Conservation (phyloP, 2,329 filamentous ascomycete species). For the Pseudodiploospora longispora region DNA sequence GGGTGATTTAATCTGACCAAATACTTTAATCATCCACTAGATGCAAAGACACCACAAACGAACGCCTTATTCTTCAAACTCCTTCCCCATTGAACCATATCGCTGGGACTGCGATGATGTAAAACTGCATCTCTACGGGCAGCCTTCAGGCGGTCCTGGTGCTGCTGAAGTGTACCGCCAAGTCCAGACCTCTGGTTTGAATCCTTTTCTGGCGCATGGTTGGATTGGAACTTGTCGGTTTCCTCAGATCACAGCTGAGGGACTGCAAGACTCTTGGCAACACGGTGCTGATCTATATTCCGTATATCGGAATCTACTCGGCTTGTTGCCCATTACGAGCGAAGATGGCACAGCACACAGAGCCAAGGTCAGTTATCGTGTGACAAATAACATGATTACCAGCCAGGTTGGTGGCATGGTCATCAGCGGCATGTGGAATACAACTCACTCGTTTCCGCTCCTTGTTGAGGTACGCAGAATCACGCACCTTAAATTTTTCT, state of each 20-base stretch:
- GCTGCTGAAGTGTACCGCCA: conserved; percentile 57
- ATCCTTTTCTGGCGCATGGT: conserved; percentile 58
- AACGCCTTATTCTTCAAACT: conserved; percentile 70
- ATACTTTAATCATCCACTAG: conserved; percentile 21
- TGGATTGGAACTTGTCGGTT: conserved; percentile 72
- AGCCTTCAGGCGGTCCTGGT: conserved; percentile 42
- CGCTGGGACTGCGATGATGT: conserved; percentile 65
- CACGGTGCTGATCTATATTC: conserved; percentile 69
- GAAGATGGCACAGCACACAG: conserved; percentile 26
- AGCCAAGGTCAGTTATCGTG: conserved; percentile 52
- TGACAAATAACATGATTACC: conserved; percentile 78
- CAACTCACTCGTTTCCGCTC: conserved; percentile 34
- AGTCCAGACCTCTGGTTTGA: conserved; percentile 51
- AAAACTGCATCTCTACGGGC: conserved; percentile 61
- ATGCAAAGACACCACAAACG: conserved; percentile 81
- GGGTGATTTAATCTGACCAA: too few species aligned
- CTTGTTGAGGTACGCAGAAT: conserved; percentile 31
- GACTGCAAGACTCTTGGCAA: conserved; percentile 65
- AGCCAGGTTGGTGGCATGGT: conserved; percentile 73
- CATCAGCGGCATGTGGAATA: conserved; percentile 59
- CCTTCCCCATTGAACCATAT: conserved; percentile 66
- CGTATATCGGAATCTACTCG: conserved; percentile 65
- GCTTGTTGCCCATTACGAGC: conserved; percentile 52
- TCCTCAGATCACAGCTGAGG: conserved; percentile 66
- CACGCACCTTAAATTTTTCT: not conserved